Percentiles rank a stretch among this genome's conserved stretches.
phyloP scores from a whole-genome alignment of 768 basidiomycete genomes.

The Auricularia auricula-judae region DNA sequence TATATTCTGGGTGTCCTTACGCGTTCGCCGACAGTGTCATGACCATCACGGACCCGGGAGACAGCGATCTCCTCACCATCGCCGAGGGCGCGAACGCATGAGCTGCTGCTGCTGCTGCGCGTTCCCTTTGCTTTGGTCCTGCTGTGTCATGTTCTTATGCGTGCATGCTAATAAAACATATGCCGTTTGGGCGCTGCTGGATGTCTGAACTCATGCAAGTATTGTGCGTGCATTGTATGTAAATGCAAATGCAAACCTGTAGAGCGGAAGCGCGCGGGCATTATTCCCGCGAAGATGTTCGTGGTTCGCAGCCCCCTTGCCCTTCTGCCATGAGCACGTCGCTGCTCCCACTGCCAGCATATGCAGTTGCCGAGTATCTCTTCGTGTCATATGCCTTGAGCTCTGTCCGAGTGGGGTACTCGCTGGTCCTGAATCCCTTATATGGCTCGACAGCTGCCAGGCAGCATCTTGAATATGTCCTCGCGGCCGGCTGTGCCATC shows the following conservation, averaged over 20 bases:
- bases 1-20: background rate
- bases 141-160: background rate
- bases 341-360: background rate
- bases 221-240: no score
- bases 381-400: background rate
- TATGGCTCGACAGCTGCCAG: background rate
- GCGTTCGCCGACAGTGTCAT: conserved; percentile 65
- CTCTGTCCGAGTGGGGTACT: background rate
- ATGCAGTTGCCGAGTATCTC: background rate
- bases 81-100: conserved; percentile 64
- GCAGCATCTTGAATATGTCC: background rate
- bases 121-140: background rate
- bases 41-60: conserved; percentile 92
- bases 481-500: background rate
- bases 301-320: background rate
- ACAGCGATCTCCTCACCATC: conserved; percentile 87
- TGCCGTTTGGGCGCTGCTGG: background rate
- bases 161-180: conserved; percentile 2
- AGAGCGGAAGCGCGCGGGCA: no score
- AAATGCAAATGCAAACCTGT: no score
- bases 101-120: conserved; percentile 14
- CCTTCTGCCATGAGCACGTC: background rate
- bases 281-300: no score
- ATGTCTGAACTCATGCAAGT: background rate
- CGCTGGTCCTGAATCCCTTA: background rate